A percentile compares a stretch with the other conserved stretches of the same genome.
Evolutionary conservation across 2,329 filamentous ascomycete genomes (phyloP).

Genomic region (Aspergillus calidoustus): DNA sequence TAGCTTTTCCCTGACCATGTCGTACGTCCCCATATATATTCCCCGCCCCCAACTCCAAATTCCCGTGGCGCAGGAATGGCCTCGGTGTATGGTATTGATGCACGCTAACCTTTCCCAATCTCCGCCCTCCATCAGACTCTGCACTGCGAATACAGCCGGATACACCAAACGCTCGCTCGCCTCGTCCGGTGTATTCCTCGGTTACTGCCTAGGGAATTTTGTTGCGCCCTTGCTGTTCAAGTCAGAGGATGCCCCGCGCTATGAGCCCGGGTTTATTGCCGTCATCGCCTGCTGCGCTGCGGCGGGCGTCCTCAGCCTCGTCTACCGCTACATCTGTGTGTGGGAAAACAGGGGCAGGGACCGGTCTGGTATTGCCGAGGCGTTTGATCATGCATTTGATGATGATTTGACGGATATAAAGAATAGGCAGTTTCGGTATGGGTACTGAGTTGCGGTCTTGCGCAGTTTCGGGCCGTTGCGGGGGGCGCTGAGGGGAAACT

Average conservation of each 20-base stretch:
- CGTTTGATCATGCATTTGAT: conserved; percentile 58
- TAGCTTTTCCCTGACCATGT: too few species aligned
- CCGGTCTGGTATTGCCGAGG: conserved; percentile 45
- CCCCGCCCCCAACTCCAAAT: too few species aligned
- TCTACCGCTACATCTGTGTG: conserved; percentile 52
- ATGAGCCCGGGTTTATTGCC: conserved; percentile 46
- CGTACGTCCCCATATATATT: too few species aligned
- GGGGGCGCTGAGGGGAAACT: too few species aligned
- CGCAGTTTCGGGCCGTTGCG: too few species aligned
- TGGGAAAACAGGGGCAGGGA: conserved; percentile 52
- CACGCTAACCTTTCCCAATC: too few species aligned
- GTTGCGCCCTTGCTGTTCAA: conserved; percentile 52
- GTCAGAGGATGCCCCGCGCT: conserved; percentile 48
- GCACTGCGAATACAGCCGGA: conserved; percentile 56
- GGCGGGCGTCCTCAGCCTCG: conserved; percentile 43
- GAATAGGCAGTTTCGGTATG: too few species aligned
- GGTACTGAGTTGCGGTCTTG: too few species aligned
- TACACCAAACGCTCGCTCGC: conserved; percentile 57
- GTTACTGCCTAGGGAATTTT: conserved; percentile 56
- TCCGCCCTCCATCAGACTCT: too few species aligned
- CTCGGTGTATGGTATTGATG: too few species aligned
- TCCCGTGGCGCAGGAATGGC: too few species aligned
- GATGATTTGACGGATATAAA: conserved; percentile 56
- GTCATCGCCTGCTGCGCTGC: conserved; percentile 42
- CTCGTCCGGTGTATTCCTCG: conserved; percentile 56